Evolutionary conservation across 148 eudicot genomes (phyloP).

Genomic region (Dianthus caryophyllus): DNA sequence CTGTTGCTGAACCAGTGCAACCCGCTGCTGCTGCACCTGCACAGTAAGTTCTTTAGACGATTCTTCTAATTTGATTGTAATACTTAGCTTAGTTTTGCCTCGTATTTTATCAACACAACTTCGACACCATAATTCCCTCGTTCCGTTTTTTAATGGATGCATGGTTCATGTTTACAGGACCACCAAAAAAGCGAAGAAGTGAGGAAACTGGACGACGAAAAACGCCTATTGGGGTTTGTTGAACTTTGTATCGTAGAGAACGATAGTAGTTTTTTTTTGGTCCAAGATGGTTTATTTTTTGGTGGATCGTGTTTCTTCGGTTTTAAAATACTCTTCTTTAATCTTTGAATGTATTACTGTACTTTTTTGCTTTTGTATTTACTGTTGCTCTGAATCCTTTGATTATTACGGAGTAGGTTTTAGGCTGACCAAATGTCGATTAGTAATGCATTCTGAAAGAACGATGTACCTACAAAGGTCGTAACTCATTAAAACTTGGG

Average conservation of each 20-base stretch:
- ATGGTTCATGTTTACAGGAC: conserved; percentile 11
- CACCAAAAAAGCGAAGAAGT: conserved; percentile 37
- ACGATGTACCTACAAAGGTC: neutral
- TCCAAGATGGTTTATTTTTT: neutral
- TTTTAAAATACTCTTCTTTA: conserved; percentile 2
- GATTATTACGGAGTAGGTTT: neutral
- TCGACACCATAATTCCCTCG: neutral
- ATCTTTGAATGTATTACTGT: neutral
- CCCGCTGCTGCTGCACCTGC: conserved; percentile 40
- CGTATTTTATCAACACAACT: too few species aligned
- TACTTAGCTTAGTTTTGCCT: too few species aligned
- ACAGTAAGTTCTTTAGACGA: conserved; percentile 23
- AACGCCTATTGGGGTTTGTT: conserved; percentile 10
- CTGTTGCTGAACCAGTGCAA: conserved; percentile 41
- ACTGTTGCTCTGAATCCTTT: neutral
- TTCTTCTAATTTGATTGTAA: neutral
- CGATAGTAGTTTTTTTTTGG: neutral
- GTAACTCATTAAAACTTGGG: neutral
- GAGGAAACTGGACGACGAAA: conserved; percentile 15
- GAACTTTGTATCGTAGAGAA: neutral
- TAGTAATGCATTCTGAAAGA: too few species aligned
- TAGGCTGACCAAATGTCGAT: too few species aligned
- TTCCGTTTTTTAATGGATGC: neutral
- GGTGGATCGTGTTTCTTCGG: neutral
- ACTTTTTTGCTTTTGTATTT: neutral